Evolutionary conservation across 2,329 filamentous ascomycete genomes (phyloP).

Genomic region (Hypoxylon sp.): DNA sequence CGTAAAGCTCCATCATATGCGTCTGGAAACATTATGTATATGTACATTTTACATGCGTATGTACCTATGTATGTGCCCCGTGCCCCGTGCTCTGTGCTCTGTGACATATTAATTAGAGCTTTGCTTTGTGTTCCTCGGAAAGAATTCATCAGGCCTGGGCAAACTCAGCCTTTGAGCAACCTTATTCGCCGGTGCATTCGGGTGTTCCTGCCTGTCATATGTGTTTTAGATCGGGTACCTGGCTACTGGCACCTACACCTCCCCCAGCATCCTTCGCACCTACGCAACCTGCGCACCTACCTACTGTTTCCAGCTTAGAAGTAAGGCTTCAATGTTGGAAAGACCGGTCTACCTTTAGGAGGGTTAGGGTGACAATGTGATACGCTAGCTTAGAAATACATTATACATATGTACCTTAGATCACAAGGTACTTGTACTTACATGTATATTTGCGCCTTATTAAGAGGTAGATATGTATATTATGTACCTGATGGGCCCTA

Average conservation of each 20-base stretch:
- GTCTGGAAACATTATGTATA: constrained; percentile 6
- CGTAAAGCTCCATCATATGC: constrained; percentile 39
- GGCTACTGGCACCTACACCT: constrained; percentile 33
- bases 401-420: constrained; percentile 27
- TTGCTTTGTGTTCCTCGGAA: constrained; percentile 35
- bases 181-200: constrained; percentile 40
- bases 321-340: constrained; percentile 26
- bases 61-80: constrained; percentile 4
- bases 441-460: constrained; percentile 37
- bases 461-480: too few relatives aligned
- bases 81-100: neutral
- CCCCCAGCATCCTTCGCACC: constrained; percentile 3
- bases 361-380: constrained; percentile 38
- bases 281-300: constrained; percentile 15
- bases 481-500: constrained; percentile 42
- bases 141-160: constrained; percentile 35
- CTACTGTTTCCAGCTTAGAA: constrained; percentile 37
- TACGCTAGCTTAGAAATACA: constrained; percentile 31
- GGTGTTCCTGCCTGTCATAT: constrained; percentile 45
- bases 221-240: constrained; percentile 44
- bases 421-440: constrained; percentile 23
- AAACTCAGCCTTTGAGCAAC: constrained; percentile 41
- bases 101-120: neutral
- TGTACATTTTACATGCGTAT: constrained; percentile 16
- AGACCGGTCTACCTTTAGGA: constrained; percentile 15